Conservation (phyloP, 2,329 filamentous ascomycete species). For the Ceratocystis alfenasii region DNA sequence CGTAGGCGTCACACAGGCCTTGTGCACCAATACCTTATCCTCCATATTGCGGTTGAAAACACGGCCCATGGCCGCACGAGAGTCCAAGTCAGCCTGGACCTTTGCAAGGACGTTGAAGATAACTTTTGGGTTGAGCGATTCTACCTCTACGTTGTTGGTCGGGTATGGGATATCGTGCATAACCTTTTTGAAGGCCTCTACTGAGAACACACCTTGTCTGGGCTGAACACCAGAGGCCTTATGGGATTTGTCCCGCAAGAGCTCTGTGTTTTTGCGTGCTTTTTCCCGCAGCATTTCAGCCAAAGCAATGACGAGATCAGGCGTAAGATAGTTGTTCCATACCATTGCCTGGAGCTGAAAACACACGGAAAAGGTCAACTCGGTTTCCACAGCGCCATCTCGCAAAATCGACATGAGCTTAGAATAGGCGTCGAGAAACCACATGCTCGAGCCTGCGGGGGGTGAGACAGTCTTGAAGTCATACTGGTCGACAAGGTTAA, state of each 20-base stretch:
- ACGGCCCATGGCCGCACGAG: constrained; percentile 21
- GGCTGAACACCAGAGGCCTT: neutral
- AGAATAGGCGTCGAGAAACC: constrained; percentile 19
- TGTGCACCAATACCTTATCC: constrained; percentile 19
- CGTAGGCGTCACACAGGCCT: constrained; percentile 46
- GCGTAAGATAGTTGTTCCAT: constrained; percentile 50
- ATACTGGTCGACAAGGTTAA: constrained; percentile 5
- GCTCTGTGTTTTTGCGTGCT: constrained; percentile 24
- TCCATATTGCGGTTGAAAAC: constrained; percentile 22
- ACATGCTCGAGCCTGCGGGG: neutral
- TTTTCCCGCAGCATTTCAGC: constrained; percentile 32
- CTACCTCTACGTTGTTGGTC: constrained; percentile 38
- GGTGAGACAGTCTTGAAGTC: constrained; percentile 12
- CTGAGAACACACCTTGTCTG: constrained; percentile 34
- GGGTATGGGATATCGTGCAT: constrained; percentile 43
- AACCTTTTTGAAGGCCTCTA: constrained; percentile 42
- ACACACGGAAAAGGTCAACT: constrained; percentile 41
- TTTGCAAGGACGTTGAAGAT: constrained; percentile 34
- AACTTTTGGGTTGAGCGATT: constrained; percentile 30
- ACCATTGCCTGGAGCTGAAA: constrained; percentile 55
- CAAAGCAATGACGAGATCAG: constrained; percentile 38
- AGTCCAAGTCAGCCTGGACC: constrained; percentile 32
- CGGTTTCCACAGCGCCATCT: constrained; percentile 29
- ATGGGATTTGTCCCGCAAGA: neutral
- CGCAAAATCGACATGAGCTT: constrained; percentile 26